Base-by-base conservation (phyloP, 768 basidiomycete species). In the Neoboletus subvelutipes region DNA sequence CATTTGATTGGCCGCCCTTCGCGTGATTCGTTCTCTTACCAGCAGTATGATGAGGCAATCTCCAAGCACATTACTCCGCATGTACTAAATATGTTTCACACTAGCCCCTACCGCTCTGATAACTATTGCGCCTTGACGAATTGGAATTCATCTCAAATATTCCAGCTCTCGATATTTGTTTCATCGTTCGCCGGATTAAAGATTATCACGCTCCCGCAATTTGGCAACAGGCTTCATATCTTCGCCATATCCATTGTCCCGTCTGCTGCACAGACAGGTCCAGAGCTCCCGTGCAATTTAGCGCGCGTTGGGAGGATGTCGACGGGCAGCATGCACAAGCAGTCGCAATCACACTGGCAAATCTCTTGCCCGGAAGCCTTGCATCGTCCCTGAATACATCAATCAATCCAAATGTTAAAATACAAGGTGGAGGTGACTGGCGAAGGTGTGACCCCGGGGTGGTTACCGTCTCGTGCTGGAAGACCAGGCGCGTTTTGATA, bases 261-360 rank as follows among this genome's bases (percentile, higher is more conserved):
- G 0, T 68, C 76, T 3, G 50, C 57, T 26, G 29, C 58, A 17
- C 61, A 54, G 2, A 55, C 64, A 1, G 46, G 55, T 0, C 73
- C 76, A 0, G 67, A 64, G 0, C 70, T 83, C 31, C 68, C 13
- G 76, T 75, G 1, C 71, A 75, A 12, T 82, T 81, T 52, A 77
- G 77, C 9, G 76, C 74, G 0, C 74, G 80, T 22, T 83, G 80
- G 80, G 75, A 77, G 33, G 64, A 73, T 20, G 63, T 77, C 28
- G 42, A 70, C 28, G 71, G 69, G 3, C 63, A 64, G 47, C 76
- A 74, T 26, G 76, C 76, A 5, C 82, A 83, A 59, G 76, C 74
- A 0, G 76, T 85, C 0, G 79, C 81, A 43, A 75, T 85, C 40
- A 82, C 80, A 0, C 59, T 85, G 13, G 77, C 77, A 24, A 85